phyloP scores from a whole-genome alignment of 208 protist genomes.

The Trypanosoma cruzi region DNA sequence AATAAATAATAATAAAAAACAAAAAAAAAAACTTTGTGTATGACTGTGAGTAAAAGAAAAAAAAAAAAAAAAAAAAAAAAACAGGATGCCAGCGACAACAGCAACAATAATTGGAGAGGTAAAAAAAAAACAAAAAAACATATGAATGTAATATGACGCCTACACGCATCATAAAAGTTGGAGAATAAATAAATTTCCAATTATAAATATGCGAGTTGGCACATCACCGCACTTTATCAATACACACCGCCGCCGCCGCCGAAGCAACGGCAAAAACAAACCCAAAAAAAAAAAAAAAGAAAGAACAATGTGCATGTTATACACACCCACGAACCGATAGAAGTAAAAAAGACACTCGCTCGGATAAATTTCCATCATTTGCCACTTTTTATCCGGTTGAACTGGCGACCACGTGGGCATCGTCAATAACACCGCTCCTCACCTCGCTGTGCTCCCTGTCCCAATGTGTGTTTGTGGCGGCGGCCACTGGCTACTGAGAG shows the following conservation, averaged over 20 bases:
- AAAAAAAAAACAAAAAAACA: slow-evolving; percentile 4
- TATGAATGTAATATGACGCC: background rate
- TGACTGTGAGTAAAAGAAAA: background rate
- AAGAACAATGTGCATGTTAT: background rate
- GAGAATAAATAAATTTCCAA: background rate
- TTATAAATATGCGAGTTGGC: background rate
- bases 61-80: too few species aligned
- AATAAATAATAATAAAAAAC: too few species aligned
- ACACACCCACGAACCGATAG: too few species aligned
- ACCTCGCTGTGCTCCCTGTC: background rate
- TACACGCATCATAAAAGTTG: background rate
- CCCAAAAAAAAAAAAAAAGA: slow-evolving; percentile 6
- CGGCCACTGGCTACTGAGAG: background rate
- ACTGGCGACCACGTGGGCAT: background rate
- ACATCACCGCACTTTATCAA: background rate
- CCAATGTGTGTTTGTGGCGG: background rate
- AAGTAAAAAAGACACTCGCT: background rate
- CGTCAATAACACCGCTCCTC: too few species aligned
- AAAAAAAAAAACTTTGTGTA: background rate
- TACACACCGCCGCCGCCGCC: slow-evolving; percentile 11
- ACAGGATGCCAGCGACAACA: too few species aligned
- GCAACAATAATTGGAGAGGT: background rate
- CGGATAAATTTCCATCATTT: background rate
- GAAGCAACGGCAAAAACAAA: background rate
- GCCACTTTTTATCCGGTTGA: background rate